Evolutionary conservation across 208 protist genomes (phyloP).

Genomic region (Phytomonas sp.): DNA sequence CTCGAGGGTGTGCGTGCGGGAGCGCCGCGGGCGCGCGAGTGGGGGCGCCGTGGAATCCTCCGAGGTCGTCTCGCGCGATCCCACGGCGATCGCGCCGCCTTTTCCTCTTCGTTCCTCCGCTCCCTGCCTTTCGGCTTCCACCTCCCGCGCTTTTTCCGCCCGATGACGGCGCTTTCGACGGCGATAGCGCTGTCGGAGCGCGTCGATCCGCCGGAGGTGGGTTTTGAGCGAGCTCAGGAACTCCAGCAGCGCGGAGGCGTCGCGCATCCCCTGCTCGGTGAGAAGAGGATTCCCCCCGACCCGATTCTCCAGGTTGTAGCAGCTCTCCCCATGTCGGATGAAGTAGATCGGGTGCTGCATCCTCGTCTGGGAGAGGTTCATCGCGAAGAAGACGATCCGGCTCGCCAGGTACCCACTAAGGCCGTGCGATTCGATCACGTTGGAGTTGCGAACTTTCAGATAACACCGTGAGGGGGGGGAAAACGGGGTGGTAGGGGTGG

Average conservation of each 20-base stretch:
- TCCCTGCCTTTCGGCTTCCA: background rate
- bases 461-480: conserved; percentile 24
- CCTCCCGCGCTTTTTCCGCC: background rate
- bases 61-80: background rate
- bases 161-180: background rate
- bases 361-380: conserved; percentile 79
- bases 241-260: conserved; percentile 51
- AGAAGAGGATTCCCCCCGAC: conserved; percentile 80
- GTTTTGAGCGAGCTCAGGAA: conserved; percentile 71
- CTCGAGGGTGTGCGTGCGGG: conserved; percentile 38
- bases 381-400: conserved; percentile 77
- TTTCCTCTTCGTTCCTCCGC: background rate
- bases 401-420: conserved; percentile 64
- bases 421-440: conserved; percentile 57
- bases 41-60: background rate
- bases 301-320: conserved; percentile 80
- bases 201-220: conserved; percentile 15
- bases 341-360: conserved; percentile 89
- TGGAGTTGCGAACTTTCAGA: conserved; percentile 45
- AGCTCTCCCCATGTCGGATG: conserved; percentile 77
- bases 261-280: conserved; percentile 64
- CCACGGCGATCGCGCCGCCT: background rate
- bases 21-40: background rate
- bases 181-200: background rate
- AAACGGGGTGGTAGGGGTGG: background rate